phyloP scores from a whole-genome alignment of 2,329 filamentous ascomycete genomes.

The Chaetothyriales sp. region DNA sequence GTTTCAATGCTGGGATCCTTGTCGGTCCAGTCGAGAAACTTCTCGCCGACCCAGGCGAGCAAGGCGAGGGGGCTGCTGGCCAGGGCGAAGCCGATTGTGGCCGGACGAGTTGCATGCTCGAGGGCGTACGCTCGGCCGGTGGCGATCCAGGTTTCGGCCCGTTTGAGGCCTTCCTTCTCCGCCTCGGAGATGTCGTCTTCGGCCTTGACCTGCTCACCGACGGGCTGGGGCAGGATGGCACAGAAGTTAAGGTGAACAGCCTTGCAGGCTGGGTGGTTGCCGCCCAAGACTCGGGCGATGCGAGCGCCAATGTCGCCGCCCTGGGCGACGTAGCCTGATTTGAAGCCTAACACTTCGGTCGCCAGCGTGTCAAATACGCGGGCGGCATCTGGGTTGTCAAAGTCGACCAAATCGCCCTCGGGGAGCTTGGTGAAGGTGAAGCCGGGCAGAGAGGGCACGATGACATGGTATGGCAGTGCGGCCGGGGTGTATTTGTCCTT shows the following conservation, averaged over 20 bases:
- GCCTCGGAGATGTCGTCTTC: conserved; percentile 5
- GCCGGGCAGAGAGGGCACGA: conserved; percentile 41
- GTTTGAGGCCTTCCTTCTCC: conserved; percentile 25
- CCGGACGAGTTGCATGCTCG: conserved; percentile 39
- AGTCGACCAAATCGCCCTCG: conserved; percentile 32
- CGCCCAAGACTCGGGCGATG: conserved; percentile 30
- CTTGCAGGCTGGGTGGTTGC: conserved; percentile 21
- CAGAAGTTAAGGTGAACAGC: not conserved
- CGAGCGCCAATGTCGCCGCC: conserved; percentile 42
- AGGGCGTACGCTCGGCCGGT: conserved; percentile 36
- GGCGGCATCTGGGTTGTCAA: conserved; percentile 26
- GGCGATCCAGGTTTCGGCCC: conserved; percentile 25
- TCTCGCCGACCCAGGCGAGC: conserved; percentile 36
- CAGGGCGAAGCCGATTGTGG: conserved; percentile 42
- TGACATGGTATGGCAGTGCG: conserved; percentile 40
- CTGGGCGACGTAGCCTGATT: conserved; percentile 36
- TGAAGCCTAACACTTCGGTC: conserved; percentile 36
- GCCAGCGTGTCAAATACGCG: conserved; percentile 37
- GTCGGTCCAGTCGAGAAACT: conserved; percentile 25
- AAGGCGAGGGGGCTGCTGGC: conserved; percentile 40
- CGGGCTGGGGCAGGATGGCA: not conserved
- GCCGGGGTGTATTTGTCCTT: conserved; percentile 32
- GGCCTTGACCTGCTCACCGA: not conserved
- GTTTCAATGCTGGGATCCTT: conserved; percentile 19
- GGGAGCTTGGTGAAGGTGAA: conserved; percentile 35